A percentile compares a stretch with the other conserved stretches of the same genome.
These are phyloP conservation scores for Saccharomycopsis sp. DNA, from an alignment of 805 yeast genomes.

Conservation along the genomic window DNA sequence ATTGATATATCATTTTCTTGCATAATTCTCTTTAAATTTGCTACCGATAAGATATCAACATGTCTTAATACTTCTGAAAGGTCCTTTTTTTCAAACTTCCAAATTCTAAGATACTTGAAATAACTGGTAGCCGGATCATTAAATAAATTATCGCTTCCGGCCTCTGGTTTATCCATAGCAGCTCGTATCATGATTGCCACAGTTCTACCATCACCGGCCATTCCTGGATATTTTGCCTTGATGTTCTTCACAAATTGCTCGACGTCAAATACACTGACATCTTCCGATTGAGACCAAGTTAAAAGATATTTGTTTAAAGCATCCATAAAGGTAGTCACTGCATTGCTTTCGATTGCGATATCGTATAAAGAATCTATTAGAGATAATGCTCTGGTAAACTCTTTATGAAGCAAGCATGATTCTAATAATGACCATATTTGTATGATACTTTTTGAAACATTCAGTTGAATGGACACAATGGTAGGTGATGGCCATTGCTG, in stretches of 20 bases:
- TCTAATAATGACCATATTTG: constrained; percentile 74
- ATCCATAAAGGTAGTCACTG: constrained; percentile 42
- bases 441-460: constrained; percentile 39
- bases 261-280: constrained; percentile 36
- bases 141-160: background rate
- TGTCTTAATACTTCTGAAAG: constrained; percentile 34
- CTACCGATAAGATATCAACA: constrained; percentile 36
- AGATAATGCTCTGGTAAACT: constrained; percentile 62
- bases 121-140: constrained; percentile 9
- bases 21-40: constrained; percentile 21
- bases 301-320: constrained; percentile 62
- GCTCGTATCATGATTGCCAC: constrained; percentile 52
- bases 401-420: constrained; percentile 62
- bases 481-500: background rate
- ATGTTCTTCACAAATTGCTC: constrained; percentile 35
- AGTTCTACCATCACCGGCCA: constrained; percentile 47
- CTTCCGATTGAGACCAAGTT: constrained; percentile 34
- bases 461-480: background rate
- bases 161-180: constrained; percentile 26
- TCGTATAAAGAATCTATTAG: constrained; percentile 58
- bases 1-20: constrained; percentile 22
- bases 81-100: constrained; percentile 22
- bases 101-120: constrained; percentile 20
- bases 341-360: constrained; percentile 33
- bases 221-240: constrained; percentile 27